These are phyloP conservation scores for Mucor saturninus DNA, from an alignment of 371 early-diverging fungal species.

Conservation along the genomic window DNA sequence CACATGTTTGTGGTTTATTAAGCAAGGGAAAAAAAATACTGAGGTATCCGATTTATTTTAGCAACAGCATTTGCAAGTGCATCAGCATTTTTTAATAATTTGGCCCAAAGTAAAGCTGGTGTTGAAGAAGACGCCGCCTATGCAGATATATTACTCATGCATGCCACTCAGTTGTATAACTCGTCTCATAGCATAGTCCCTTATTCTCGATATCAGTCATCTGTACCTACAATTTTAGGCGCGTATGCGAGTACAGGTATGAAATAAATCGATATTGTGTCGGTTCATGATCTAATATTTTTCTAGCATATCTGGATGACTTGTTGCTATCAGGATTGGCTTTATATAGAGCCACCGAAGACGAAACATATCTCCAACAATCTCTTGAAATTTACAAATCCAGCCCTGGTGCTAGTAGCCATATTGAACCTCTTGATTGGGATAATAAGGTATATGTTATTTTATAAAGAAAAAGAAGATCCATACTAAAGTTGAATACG, in stretches of 20 bases:
- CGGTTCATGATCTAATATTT: too few relatives aligned
- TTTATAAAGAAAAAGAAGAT: background rate
- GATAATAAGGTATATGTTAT: conserved; percentile 26
- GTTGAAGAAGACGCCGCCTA: conserved; percentile 42
- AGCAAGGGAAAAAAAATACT: too few relatives aligned
- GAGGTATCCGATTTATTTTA: background rate
- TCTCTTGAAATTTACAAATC: conserved; percentile 34
- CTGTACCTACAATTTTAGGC: conserved; percentile 30
- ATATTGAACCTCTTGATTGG: conserved; percentile 32
- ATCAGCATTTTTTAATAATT: conserved; percentile 43
- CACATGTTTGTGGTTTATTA: background rate
- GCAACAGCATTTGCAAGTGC: conserved; percentile 59
- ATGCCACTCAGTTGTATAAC: conserved; percentile 46
- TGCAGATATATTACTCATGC: conserved; percentile 38
- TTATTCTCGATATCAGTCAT: conserved; percentile 44
- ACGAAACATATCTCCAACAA: conserved; percentile 33
- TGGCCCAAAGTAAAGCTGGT: conserved; percentile 21
- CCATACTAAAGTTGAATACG: background rate
- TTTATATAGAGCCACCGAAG: conserved; percentile 50
- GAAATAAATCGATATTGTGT: background rate
- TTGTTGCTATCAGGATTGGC: conserved; percentile 53
- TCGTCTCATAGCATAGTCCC: conserved; percentile 33
- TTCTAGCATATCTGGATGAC: conserved; percentile 46
- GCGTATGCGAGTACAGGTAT: conserved; percentile 44
- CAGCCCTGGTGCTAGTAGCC: conserved; percentile 7